Percentiles rank a stretch among this genome's conserved stretches.
phyloP scores from a whole-genome alignment of 495 filamentous ascomycete species.

The Xylaria cubensis region DNA sequence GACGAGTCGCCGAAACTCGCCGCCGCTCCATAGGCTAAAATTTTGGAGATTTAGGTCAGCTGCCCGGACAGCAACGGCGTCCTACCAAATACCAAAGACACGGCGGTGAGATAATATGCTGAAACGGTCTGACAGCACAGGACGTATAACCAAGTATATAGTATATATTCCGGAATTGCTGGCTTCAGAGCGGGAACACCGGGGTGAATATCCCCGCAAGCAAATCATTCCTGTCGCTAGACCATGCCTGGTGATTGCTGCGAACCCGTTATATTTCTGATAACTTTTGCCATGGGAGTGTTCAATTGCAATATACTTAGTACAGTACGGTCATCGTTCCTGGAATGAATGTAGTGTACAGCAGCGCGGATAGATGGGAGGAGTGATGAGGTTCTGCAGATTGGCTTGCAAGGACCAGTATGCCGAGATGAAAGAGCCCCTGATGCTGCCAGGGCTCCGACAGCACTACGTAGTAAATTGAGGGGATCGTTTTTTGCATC shows the following conservation, averaged over 20 bases:
- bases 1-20: background rate
- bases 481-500: slow-evolving; percentile 20
- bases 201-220: background rate
- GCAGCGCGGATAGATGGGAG: background rate
- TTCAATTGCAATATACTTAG: background rate
- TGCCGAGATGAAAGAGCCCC: slow-evolving; percentile 14
- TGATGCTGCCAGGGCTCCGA: background rate
- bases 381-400: slow-evolving; percentile 12
- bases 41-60: background rate
- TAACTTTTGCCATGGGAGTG: background rate
- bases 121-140: background rate
- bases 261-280: background rate
- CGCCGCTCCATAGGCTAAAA: background rate
- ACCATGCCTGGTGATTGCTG: background rate
- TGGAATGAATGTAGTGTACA: background rate
- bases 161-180: slow-evolving; percentile 1
- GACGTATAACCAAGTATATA: no score
- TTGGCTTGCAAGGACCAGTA: slow-evolving; percentile 6
- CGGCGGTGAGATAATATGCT: background rate
- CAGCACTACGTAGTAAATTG: background rate
- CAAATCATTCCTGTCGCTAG: background rate
- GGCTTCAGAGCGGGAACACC: background rate
- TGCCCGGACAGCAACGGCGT: background rate
- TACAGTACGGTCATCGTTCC: background rate
- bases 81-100: background rate